Conservation (phyloP, 805 yeast species). For the Candida nonsorbophila region DNA sequence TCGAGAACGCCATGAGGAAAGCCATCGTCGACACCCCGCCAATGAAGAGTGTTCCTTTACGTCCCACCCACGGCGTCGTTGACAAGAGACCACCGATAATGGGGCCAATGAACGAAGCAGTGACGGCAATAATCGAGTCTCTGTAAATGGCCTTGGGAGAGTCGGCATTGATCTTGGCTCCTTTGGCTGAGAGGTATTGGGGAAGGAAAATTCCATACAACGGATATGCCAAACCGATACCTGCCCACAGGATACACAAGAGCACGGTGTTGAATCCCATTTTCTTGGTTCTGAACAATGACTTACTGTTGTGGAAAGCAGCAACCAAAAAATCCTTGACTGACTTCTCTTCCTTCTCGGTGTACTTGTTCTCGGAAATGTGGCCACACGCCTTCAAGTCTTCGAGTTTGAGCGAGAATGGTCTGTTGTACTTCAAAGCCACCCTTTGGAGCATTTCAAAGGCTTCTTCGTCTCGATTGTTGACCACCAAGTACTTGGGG, state of each 20-base stretch:
- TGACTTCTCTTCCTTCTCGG: conserved; percentile 11
- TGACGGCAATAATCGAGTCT: conserved; percentile 22
- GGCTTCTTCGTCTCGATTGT: conserved; percentile 50
- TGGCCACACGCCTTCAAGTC: conserved; percentile 42
- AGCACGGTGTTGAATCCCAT: conserved; percentile 37
- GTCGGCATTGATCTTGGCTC: conserved; percentile 40
- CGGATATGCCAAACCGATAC: conserved; percentile 52
- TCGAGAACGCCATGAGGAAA: conserved; percentile 56
- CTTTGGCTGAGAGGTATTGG: conserved; percentile 44
- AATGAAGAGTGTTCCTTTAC: conserved; percentile 53
- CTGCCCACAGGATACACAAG: conserved; percentile 45
- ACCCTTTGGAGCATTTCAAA: conserved; percentile 34
- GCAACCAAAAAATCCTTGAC: conserved; percentile 14
- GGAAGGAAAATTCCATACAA: conserved; percentile 50
- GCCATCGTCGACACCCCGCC: conserved; percentile 53
- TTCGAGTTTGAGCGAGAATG: conserved; percentile 40
- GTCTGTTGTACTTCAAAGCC: conserved; percentile 41
- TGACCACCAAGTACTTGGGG: conserved; percentile 50
- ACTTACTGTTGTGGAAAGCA: conserved; percentile 11
- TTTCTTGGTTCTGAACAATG: conserved; percentile 32
- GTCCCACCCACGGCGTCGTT: conserved; percentile 33
- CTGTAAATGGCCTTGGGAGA: conserved; percentile 15
- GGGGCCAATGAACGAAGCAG: conserved; percentile 24
- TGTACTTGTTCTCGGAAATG: conserved; percentile 10
- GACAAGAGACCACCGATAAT: conserved; percentile 20